phyloP scores from a whole-genome alignment of 1,284 basidiomycete genomes.

The Cerioporus squamosus region DNA sequence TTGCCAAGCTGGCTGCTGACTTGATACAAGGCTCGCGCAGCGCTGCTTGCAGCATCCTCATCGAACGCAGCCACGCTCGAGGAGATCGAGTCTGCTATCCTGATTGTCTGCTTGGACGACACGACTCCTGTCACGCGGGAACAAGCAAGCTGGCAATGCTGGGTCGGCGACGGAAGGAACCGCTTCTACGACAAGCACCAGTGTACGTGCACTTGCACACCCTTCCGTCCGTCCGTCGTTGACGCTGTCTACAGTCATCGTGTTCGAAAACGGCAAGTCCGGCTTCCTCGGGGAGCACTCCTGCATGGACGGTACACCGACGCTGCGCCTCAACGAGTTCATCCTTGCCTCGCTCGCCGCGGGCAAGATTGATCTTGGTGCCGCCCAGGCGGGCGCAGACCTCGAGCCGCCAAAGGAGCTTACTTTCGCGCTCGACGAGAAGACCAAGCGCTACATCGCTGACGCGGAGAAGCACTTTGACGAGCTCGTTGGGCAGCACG shows the following conservation, averaged over 20 bases:
- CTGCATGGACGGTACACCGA: slow-evolving; percentile 97
- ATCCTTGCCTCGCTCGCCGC: slow-evolving; percentile 79
- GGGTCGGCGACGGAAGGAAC: slow-evolving; percentile 93
- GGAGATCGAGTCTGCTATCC: slow-evolving; percentile 89
- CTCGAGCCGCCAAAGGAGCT: slow-evolving; percentile 72
- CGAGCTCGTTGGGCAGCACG: slow-evolving; percentile 78
- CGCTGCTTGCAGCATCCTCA: slow-evolving; percentile 68
- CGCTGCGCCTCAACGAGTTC: slow-evolving; percentile 95
- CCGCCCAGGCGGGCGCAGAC: slow-evolving; percentile 46
- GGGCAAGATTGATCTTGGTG: slow-evolving; percentile 79
- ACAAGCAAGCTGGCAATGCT: slow-evolving; percentile 82
- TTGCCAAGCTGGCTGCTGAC: neutral
- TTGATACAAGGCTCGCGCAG: slow-evolving; percentile 56
- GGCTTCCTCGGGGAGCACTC: slow-evolving; percentile 93
- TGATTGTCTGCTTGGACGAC: slow-evolving; percentile 89
- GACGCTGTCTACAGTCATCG: slow-evolving; percentile 64
- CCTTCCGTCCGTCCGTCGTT: neutral
- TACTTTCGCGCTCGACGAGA: slow-evolving; percentile 70
- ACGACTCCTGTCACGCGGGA: slow-evolving; percentile 80
- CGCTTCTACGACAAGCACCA: slow-evolving; percentile 99
- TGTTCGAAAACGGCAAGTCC: slow-evolving; percentile 92
- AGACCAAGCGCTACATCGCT: slow-evolving; percentile 58
- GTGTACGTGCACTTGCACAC: slow-evolving; percentile 47
- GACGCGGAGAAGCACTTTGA: slow-evolving; percentile 74
- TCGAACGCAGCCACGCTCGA: slow-evolving; percentile 72